These are phyloP conservation scores for Sphagnum fallax DNA, from an alignment of 228 moss, liverwort and hornwort genomes.

Conservation along the genomic window DNA sequence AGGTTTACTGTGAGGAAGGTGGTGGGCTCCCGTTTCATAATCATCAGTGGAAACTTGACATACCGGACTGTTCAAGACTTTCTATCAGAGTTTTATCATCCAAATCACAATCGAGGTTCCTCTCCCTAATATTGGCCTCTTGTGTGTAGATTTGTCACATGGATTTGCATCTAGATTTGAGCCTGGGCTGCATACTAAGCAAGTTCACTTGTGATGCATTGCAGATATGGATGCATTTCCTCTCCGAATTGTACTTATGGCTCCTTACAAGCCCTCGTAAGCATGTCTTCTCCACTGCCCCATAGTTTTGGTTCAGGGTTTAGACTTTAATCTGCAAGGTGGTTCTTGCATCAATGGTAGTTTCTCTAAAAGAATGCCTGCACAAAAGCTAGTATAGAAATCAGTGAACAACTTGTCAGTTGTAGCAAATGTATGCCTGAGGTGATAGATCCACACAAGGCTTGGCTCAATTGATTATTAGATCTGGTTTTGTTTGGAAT, in stretches of 20 bases:
- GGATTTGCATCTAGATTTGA: no score
- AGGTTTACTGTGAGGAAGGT: slow-evolving; percentile 86
- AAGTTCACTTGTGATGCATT: slow-evolving; percentile 8
- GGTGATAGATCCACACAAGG: no score
- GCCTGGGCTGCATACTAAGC: background rate
- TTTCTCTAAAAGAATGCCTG: no score
- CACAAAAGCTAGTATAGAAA: no score
- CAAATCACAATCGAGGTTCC: slow-evolving; percentile 78
- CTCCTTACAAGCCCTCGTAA: slow-evolving; percentile 98
- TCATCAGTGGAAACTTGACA: slow-evolving; percentile 87
- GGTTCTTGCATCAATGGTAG: no score
- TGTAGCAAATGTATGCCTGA: no score
- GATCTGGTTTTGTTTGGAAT: no score
- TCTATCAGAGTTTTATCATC: slow-evolving; percentile 91
- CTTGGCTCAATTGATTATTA: no score
- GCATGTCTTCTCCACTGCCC: slow-evolving; percentile 13
- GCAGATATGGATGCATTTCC: slow-evolving; percentile 96
- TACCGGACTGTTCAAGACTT: slow-evolving; percentile 83
- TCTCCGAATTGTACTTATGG: slow-evolving; percentile 82
- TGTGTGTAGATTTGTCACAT: no score
- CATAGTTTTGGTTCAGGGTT: no score
- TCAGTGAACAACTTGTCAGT: no score
- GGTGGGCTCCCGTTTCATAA: slow-evolving; percentile 86
- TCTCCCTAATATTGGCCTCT: background rate
- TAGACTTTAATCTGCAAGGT: no score